Base-by-base conservation (phyloP, 441 rosid species). In the Jatropha podagrica region DNA sequence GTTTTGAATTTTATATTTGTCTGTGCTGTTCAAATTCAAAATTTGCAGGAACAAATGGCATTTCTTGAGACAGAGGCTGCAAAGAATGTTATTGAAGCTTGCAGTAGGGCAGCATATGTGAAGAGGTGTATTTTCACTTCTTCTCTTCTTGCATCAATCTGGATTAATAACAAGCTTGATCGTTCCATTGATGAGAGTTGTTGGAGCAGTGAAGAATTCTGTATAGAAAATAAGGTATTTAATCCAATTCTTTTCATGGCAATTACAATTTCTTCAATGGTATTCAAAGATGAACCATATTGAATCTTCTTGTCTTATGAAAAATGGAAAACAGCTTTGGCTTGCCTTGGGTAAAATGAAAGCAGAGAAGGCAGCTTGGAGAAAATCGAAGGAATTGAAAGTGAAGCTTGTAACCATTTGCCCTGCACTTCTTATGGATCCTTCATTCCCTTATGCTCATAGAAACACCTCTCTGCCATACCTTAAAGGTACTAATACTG, bases 291-390 rank as follows among this genome's bases (percentile, higher is more conserved):
- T 18, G 5, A 69, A 38, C 38, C 48, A 6, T 18, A 38, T 5
- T 44, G 18, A 56, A 42, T 44, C 40, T 18, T 38, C 4, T 55
- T 65, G 40, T 44, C 52, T 56, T 44, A 1, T 41, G 8, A 44
- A 59, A 18, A 59, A 18, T 71, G 77, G 70, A 64, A 8, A 66
- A 51, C 81, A 85, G 87, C 76, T 82, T 7, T 85, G 87, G 87
- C 71, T 81, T 61, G 87, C 87, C 44, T 51, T 85, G 76, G 87
- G 87, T 1, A 82, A 80, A 80, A 76, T 81, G 12, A 20, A 11
- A 71, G 87, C 87, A 14, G 87, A 85, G 78, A 80, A 79, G 64
- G 73, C 72, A 52, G 83, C 84, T 27, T 85, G 87, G 87, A 69
- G 17, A 56, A 80, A 74, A 72, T 77, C 87, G 23, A 78, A 51